These are phyloP conservation scores for Sphaerulina populicola DNA, from an alignment of 2,329 filamentous ascomycete genomes.

Conservation along the genomic window DNA sequence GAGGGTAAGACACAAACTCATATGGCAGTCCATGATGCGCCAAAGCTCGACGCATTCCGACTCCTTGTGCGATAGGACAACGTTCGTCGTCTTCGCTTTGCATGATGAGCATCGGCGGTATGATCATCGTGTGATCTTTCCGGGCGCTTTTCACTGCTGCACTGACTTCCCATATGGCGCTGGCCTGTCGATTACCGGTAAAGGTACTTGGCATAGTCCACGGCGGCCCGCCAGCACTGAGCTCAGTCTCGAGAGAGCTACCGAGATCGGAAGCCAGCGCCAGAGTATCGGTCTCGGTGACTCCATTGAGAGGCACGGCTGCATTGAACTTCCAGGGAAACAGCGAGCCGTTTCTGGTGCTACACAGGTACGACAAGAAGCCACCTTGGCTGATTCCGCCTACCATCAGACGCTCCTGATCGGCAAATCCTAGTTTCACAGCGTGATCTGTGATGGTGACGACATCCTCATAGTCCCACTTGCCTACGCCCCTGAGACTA, in stretches of 20 bases:
- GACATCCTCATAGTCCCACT: slow-evolving; percentile 35
- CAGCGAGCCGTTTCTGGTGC: slow-evolving; percentile 33
- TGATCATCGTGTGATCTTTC: slow-evolving; percentile 11
- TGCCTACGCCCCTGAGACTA: slow-evolving; percentile 28
- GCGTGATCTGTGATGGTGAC: slow-evolving; percentile 32
- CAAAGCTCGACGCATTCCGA: slow-evolving; percentile 31
- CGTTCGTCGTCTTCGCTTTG: slow-evolving; percentile 32
- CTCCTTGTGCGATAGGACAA: slow-evolving; percentile 32
- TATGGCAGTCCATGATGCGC: slow-evolving; percentile 25
- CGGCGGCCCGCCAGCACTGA: slow-evolving; percentile 22
- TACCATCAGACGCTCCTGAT: slow-evolving; percentile 31
- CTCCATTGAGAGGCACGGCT: slow-evolving; percentile 33
- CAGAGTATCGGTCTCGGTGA: slow-evolving; percentile 35
- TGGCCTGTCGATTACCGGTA: slow-evolving; percentile 19
- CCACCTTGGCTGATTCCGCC: slow-evolving; percentile 38
- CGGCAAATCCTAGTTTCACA: slow-evolving; percentile 30
- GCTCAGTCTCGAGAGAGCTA: slow-evolving; percentile 23
- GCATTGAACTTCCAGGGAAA: slow-evolving; percentile 34
- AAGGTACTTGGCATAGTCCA: slow-evolving; percentile 25
- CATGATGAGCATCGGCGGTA: slow-evolving; percentile 33
- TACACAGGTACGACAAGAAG: slow-evolving; percentile 34
- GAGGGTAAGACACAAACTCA: slow-evolving; percentile 33
- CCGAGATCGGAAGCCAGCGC: slow-evolving; percentile 30
- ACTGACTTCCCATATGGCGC: slow-evolving; percentile 29
- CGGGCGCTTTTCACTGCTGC: slow-evolving; percentile 18